A percentile compares a stretch with the other conserved stretches of the same genome.
Conservation (phyloP, 208 protist species). For the Leishmania tropica region DNA sequence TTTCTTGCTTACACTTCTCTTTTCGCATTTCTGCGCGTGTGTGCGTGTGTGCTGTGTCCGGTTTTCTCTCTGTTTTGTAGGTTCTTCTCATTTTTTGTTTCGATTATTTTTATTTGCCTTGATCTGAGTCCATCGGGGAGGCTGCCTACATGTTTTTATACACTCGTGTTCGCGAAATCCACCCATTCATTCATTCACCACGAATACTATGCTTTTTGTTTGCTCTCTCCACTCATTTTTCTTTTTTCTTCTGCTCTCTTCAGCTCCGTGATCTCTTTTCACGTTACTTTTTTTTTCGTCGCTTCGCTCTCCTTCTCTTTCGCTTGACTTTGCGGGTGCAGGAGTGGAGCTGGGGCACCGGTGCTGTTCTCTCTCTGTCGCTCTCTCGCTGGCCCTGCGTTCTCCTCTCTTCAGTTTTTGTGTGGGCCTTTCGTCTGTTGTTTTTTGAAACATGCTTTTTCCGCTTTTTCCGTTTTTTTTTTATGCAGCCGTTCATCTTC, state of each 20-base stretch:
- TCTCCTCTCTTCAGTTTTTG: neutral
- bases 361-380: slow-evolving; percentile 4
- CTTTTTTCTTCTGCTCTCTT: neutral
- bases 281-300: neutral
- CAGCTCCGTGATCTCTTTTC: neutral
- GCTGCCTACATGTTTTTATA: slow-evolving; percentile 17
- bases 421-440: neutral
- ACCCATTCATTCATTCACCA: neutral
- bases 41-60: neutral
- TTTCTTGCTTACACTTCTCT: neutral
- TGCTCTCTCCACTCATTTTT: neutral
- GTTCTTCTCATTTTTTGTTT: neutral
- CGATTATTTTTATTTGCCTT: neutral
- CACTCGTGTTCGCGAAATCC: slow-evolving; percentile 4
- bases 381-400: neutral
- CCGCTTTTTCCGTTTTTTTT: neutral
- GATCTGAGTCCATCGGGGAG: neutral
- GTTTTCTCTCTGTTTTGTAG: neutral
- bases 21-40: neutral
- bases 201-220: slow-evolving; percentile 2
- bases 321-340: neutral
- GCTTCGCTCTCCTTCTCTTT: neutral
- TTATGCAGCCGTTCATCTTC: neutral
- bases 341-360: neutral
- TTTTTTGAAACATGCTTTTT: neutral